Percentiles rank a stretch among this genome's conserved stretches.
Evolutionary conservation across 106 monocot genomes (phyloP).

Genomic region (Dendrobium officinale): DNA sequence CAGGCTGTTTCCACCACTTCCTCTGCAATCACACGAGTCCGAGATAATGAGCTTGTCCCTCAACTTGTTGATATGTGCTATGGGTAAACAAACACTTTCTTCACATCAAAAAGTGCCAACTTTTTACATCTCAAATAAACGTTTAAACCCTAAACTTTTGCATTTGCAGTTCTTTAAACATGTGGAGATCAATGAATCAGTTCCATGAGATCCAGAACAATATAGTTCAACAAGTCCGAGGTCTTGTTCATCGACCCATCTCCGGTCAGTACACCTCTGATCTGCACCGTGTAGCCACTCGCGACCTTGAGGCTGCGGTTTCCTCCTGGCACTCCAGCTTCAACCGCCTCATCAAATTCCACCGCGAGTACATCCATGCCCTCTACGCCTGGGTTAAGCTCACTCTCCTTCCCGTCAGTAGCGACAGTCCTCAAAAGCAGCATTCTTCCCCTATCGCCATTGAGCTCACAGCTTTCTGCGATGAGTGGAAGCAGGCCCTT

Average conservation of each 20-base stretch:
- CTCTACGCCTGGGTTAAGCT: constrained; percentile 81
- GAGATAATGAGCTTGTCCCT: constrained; percentile 85
- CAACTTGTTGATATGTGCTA: constrained; percentile 81
- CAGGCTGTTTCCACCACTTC: constrained; percentile 91
- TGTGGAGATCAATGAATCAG: constrained; percentile 89
- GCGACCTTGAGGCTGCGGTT: constrained; percentile 72
- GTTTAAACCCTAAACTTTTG: neutral
- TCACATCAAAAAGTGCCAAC: neutral
- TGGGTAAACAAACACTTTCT: constrained; percentile 43
- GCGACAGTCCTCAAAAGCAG: constrained; percentile 34
- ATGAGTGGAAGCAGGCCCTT: constrained; percentile 91
- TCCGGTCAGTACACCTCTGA: constrained; percentile 55
- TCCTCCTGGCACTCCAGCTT: constrained; percentile 82
- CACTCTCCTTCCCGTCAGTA: constrained; percentile 44
- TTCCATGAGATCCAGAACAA: constrained; percentile 76
- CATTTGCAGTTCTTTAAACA: constrained; percentile 53
- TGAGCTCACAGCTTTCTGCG: constrained; percentile 75
- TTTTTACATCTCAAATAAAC: neutral
- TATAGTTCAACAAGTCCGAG: constrained; percentile 89
- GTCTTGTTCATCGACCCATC: constrained; percentile 46
- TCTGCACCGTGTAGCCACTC: constrained; percentile 74
- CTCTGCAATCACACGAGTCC: constrained; percentile 66
- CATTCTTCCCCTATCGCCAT: constrained; percentile 44
- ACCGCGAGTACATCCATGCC: constrained; percentile 63
- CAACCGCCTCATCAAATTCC: constrained; percentile 66